Evolutionary conservation across 306 rosid genomes (phyloP), one percentile per base, ranked within the genome.

Genomic region (Ceratonia siliqua): DNA sequence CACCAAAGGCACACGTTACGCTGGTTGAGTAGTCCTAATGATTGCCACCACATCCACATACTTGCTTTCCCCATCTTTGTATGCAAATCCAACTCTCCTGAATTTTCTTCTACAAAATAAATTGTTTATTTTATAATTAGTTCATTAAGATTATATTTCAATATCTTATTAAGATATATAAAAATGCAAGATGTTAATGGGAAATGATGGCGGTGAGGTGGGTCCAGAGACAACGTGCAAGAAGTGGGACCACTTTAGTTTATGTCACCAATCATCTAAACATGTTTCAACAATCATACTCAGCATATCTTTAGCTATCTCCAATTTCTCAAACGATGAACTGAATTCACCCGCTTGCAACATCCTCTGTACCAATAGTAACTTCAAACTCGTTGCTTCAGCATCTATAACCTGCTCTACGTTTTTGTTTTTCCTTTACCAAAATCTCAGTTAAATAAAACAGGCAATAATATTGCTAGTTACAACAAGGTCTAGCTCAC

Each of bases 281-380:
- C 81, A 81, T 81, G 73, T 76, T 74, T 39, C 8, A 70, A 45
- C 90, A 70, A 84, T 89, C 82, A 73, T 75, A 14, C 36, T 33
- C 28, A 79, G 68, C 62, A 76, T 72, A 13, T 33, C 45, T 36
- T 30, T 32, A 39, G 2, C 50, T 15, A 43, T 68, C 57, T 10
- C 32, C 32, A 28, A 28, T 28, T 28, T 4, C 32, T 28, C 32
- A 1, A 28, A 28, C 4, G 2, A 1, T 2, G 32, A 28, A 28
- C 32, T 28, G 2, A 2, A 2, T 46, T 46, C 55, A n/a, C 10
- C 7, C 2, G 24, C 17, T 18, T 17, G n/a, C n/a, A n/a, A n/a
- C 15, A 38, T 12, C 68, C 48, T 42, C 15, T 7, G 4, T 28
- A 28, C 52, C 28, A 9, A n/a, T n/a, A n/a, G 17, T 9, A 62